Conservation (phyloP, 495 filamentous ascomycete genomes). For the Aspergillus steynii region DNA sequence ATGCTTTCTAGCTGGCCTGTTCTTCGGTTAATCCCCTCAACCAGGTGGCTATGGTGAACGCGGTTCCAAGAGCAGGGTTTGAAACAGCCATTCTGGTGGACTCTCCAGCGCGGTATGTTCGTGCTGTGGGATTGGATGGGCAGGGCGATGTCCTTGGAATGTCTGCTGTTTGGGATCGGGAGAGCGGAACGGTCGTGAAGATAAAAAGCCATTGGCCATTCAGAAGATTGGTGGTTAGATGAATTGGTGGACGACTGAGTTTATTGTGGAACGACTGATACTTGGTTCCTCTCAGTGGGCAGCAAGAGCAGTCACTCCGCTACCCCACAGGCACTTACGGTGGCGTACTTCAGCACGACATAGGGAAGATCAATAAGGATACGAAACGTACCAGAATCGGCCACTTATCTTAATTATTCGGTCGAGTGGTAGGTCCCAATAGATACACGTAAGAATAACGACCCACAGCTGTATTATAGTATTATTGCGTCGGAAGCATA, state of each 20-base stretch:
- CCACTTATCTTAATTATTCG: too few species aligned
- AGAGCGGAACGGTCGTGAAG: neutral
- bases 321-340: conserved; percentile 3
- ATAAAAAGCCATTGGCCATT: neutral
- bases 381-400: conserved; percentile 8
- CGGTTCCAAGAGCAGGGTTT: neutral
- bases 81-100: neutral
- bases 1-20: neutral
- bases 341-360: conserved; percentile 7
- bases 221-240: too few species aligned
- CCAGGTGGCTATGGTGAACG: neutral
- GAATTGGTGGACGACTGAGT: too few species aligned
- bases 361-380: neutral
- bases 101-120: neutral
- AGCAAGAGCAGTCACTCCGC: neutral
- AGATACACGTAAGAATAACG: too few species aligned
- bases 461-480: too few species aligned
- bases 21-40: neutral
- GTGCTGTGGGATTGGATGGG: neutral
- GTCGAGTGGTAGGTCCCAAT: too few species aligned
- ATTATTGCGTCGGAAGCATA: too few species aligned
- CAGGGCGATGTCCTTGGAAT: neutral
- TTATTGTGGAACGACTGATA: too few species aligned
- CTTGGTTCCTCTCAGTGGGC: too few species aligned
- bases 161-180: neutral